Conservation (phyloP, 257 asterid species). For the Scutellaria galericulata region DNA sequence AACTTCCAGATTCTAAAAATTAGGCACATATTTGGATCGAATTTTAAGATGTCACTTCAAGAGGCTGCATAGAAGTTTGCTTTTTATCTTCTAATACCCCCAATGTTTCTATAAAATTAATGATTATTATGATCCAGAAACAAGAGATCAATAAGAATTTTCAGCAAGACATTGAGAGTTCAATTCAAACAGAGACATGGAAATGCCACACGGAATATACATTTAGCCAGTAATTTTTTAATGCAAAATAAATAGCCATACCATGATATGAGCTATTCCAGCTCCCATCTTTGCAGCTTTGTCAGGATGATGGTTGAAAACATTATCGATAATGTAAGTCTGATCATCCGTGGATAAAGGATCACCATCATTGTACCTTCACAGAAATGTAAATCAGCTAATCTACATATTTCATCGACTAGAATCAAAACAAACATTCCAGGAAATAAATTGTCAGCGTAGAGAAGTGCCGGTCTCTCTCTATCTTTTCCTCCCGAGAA, state of each 20-base stretch:
- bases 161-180: neutral
- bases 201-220: neutral
- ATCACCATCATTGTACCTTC: slow-evolving; percentile 89
- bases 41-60: slow-evolving; percentile 2
- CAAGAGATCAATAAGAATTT: slow-evolving; percentile 18
- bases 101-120: neutral
- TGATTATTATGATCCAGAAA: neutral
- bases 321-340: slow-evolving; percentile 67
- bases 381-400: slow-evolving; percentile 31
- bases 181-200: neutral
- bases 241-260: slow-evolving; percentile 40
- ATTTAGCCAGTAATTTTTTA: neutral
- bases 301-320: slow-evolving; percentile 83
- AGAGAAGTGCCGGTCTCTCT: slow-evolving; percentile 10
- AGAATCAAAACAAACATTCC: slow-evolving; percentile 13
- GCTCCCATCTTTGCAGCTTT: slow-evolving; percentile 78
- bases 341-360: slow-evolving; percentile 84
- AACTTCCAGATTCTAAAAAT: slow-evolving; percentile 2
- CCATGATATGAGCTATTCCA: slow-evolving; percentile 79
- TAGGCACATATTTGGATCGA: slow-evolving; percentile 11
- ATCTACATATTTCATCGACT: neutral
- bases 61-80: slow-evolving; percentile 9
- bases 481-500: neutral
- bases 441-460: slow-evolving; percentile 20
- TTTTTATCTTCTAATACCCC: neutral